A percentile compares a stretch with the other conserved stretches of the same genome.
Evolutionary conservation across 1,139 yeast genomes (phyloP).

Genomic region (Kodamaea derodonti): DNA sequence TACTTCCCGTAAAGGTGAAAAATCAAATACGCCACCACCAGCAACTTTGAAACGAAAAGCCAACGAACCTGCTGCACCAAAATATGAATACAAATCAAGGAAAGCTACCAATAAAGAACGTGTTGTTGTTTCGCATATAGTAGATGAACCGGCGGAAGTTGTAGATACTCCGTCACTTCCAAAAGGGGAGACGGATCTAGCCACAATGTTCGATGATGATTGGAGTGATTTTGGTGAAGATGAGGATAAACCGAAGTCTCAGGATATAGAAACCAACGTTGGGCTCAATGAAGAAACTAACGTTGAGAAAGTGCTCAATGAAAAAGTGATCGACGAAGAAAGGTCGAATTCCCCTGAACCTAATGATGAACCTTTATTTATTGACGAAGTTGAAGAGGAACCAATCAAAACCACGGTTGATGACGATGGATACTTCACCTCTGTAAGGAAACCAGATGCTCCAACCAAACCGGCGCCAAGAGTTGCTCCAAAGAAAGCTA

Average conservation of each 20-base stretch:
- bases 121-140: constrained; percentile 28
- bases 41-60: constrained; percentile 4
- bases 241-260: neutral
- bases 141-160: constrained; percentile 13
- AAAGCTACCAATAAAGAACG: constrained; percentile 29
- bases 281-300: neutral
- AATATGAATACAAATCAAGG: constrained; percentile 38
- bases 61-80: constrained; percentile 4
- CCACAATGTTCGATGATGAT: constrained; percentile 19
- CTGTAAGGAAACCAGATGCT: constrained; percentile 19
- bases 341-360: neutral
- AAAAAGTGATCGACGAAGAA: neutral
- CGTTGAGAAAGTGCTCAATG: neutral
- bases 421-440: constrained; percentile 40
- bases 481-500: constrained; percentile 4
- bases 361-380: constrained; percentile 6
- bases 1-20: constrained; percentile 21
- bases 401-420: constrained; percentile 23
- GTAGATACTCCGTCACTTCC: constrained; percentile 1
- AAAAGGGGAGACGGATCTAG: constrained; percentile 11
- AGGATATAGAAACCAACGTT: neutral
- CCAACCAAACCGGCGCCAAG: constrained; percentile 13
- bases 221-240: constrained; percentile 10
- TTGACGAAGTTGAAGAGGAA: constrained; percentile 10
- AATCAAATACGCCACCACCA: constrained; percentile 3